Percentiles rank a stretch among this genome's conserved stretches.
These are phyloP conservation scores for Breynia disticha DNA, from an alignment of 441 rosid genomes.

Conservation along the genomic window DNA sequence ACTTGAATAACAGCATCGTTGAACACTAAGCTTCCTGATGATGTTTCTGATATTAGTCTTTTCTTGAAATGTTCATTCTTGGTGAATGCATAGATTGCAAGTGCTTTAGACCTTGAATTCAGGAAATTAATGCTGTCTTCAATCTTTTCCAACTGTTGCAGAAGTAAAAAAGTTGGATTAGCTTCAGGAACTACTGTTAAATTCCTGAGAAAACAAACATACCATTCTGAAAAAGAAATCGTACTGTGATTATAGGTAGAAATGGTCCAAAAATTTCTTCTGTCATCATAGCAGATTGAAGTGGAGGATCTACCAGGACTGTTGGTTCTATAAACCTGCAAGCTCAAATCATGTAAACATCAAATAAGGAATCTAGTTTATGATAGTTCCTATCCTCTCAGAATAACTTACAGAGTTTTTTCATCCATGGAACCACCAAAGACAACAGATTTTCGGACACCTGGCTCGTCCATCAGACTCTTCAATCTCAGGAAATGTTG, in stretches of 20 bases:
- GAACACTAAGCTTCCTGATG: conserved; percentile 54
- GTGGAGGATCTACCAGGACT: conserved; percentile 68
- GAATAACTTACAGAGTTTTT: conserved; percentile 34
- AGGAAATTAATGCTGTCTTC: conserved; percentile 60
- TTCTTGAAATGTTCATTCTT: conserved; percentile 30
- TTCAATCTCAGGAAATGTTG: conserved; percentile 45
- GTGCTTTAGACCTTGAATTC: conserved; percentile 60
- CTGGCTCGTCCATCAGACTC: conserved; percentile 27
- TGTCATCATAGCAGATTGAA: conserved; percentile 49
- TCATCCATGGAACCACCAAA: conserved; percentile 51
- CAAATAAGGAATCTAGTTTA: no score
- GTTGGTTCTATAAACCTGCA: conserved; percentile 76
- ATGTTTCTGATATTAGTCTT: conserved; percentile 39
- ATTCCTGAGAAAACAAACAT: no score
- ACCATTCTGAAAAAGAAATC: no score
- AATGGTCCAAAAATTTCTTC: no score
- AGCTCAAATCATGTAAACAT: no score
- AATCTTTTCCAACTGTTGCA: conserved; percentile 59
- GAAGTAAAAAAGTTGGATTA: no score
- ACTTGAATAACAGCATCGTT: conserved; percentile 66
- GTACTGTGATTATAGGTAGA: conserved; percentile 80
- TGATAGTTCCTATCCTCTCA: no score
- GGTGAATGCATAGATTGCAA: conserved; percentile 70
- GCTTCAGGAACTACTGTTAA: no score
- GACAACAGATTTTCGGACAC: conserved; percentile 37